phyloP scores from a whole-genome alignment of 352 stramenopile genomes.

The Phytopythium sindhum region DNA sequence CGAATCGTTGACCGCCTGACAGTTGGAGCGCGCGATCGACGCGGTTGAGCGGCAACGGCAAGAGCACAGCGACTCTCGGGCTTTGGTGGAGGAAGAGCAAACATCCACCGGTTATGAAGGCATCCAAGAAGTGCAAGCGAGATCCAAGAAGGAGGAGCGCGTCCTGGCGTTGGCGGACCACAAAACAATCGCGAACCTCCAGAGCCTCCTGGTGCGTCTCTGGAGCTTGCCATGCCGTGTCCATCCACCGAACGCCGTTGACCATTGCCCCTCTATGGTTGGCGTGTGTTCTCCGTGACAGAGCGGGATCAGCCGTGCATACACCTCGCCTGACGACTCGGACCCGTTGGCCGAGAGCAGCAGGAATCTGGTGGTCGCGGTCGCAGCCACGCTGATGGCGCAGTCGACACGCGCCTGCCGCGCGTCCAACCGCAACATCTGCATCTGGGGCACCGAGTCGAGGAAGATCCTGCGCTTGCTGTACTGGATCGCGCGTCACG shows the following conservation, averaged over 20 bases:
- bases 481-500: conserved; percentile 39
- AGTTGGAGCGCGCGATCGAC: conserved; percentile 43
- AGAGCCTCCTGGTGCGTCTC: conserved; percentile 26
- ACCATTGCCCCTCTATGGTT: background rate
- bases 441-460: conserved; percentile 44
- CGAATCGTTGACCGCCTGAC: background rate
- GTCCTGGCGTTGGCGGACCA: conserved; percentile 50
- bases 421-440: conserved; percentile 48
- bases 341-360: background rate
- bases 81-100: background rate
- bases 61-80: background rate
- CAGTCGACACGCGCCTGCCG: conserved; percentile 40
- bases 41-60: conserved; percentile 8
- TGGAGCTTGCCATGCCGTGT: background rate
- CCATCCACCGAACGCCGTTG: too few relatives aligned
- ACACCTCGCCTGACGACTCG: conserved; percentile 3
- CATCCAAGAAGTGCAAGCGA: background rate
- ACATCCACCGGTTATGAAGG: background rate
- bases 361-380: conserved; percentile 43
- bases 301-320: conserved; percentile 17
- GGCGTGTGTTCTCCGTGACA: background rate
- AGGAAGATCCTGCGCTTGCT: conserved; percentile 49
- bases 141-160: conserved; percentile 9
- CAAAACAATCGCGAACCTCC: conserved; percentile 54
- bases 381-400: conserved; percentile 36